Conservation (phyloP, 208 protist species). For the Leishmania martiniquensis region DNA sequence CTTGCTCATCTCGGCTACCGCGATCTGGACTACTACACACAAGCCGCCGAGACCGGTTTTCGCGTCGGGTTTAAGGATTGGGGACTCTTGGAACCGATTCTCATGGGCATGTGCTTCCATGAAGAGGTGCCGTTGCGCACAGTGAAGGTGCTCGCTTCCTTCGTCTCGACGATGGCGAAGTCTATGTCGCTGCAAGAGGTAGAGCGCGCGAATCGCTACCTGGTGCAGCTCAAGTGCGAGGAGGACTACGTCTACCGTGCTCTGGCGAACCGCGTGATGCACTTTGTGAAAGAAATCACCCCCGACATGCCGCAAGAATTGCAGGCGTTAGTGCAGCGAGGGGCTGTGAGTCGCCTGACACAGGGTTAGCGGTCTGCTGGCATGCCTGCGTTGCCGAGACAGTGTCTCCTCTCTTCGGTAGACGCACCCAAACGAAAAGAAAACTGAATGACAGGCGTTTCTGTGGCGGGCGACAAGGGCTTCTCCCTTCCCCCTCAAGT, state of each 20-base stretch:
- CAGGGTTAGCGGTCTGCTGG: neutral
- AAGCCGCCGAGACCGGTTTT: constrained; percentile 69
- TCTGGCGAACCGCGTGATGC: constrained; percentile 69
- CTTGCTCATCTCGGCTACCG: constrained; percentile 79
- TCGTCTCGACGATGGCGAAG: constrained; percentile 68
- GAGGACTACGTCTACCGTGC: constrained; percentile 86
- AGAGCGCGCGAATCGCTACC: constrained; percentile 86
- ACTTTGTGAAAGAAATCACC: constrained; percentile 93
- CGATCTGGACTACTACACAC: constrained; percentile 71
- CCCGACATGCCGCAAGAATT: constrained; percentile 88
- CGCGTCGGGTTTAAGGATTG: constrained; percentile 84
- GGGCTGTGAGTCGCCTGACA: constrained; percentile 43
- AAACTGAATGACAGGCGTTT: neutral
- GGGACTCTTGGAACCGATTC: constrained; percentile 68
- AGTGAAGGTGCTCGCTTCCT: constrained; percentile 63
- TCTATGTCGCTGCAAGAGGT: constrained; percentile 80
- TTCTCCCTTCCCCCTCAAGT: too few relatives aligned
- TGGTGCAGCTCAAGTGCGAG: constrained; percentile 71
- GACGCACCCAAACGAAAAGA: neutral
- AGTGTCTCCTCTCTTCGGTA: too few relatives aligned
- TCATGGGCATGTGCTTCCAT: constrained; percentile 70
- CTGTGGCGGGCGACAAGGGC: neutral
- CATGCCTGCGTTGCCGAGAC: neutral
- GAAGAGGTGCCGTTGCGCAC: constrained; percentile 40
- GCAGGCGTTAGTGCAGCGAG: constrained; percentile 76